phyloP scores from a whole-genome alignment of 192 early-diverging fungal genomes.

The Podila epicladia region DNA sequence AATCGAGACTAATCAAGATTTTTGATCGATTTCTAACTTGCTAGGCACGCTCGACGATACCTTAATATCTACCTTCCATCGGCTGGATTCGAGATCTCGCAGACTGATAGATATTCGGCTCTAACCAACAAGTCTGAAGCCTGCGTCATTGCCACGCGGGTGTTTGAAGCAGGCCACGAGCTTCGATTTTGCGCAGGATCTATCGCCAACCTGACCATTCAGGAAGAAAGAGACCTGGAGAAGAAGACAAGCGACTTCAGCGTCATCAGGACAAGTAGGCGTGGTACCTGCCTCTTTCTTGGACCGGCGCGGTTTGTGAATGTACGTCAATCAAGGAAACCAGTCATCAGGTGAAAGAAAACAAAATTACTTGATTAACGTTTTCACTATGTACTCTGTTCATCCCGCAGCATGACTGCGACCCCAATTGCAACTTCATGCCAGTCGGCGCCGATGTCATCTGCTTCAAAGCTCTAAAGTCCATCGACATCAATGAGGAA shows the following conservation, averaged over 20 bases:
- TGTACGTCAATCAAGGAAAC: slow-evolving; percentile 35
- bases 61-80: slow-evolving; percentile 58
- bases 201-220: slow-evolving; percentile 56
- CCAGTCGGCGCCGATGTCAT: slow-evolving; percentile 56
- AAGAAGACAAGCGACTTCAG: slow-evolving; percentile 60
- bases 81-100: slow-evolving; percentile 66
- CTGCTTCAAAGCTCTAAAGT: slow-evolving; percentile 61
- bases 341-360: slow-evolving; percentile 3
- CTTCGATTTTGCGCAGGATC: slow-evolving; percentile 60
- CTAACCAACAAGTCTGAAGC: slow-evolving; percentile 59
- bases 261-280: slow-evolving; percentile 56
- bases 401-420: slow-evolving; percentile 65
- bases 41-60: slow-evolving; percentile 49
- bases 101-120: slow-evolving; percentile 60
- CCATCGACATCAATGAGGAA: slow-evolving; percentile 65
- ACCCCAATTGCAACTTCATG: slow-evolving; percentile 64
- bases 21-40: background rate
- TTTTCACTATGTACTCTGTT: slow-evolving; percentile 10
- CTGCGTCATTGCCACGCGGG: slow-evolving; percentile 61
- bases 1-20: too few species aligned
- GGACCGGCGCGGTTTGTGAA: slow-evolving; percentile 74
- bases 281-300: slow-evolving; percentile 63
- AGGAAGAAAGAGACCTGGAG: slow-evolving; percentile 62
- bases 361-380: background rate
- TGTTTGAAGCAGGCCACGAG: slow-evolving; percentile 58